A percentile compares a stretch with the other conserved stretches of the same genome.
These are phyloP conservation scores for Hyphopichia wangnamkhiaoensis DNA, from an alignment of 1,139 yeast genomes.

Conservation along the genomic window DNA sequence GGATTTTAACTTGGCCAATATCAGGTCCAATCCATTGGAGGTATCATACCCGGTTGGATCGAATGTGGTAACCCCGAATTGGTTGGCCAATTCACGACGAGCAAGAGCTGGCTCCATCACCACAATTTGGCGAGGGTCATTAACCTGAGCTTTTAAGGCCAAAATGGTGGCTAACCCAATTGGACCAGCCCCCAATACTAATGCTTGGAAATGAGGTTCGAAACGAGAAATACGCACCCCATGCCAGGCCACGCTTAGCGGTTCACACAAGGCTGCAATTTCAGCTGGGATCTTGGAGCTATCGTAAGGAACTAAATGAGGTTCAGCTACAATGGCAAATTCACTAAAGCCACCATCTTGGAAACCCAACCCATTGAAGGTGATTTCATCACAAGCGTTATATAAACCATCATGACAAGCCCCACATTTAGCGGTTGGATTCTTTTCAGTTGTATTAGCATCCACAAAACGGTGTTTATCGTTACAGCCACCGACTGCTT, in stretches of 20 bases:
- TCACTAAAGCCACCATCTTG: conserved; percentile 54
- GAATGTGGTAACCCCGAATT: conserved; percentile 48
- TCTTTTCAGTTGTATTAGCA: neutral
- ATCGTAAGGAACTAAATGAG: conserved; percentile 49
- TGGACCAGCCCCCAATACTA: conserved; percentile 63
- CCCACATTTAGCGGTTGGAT: conserved; percentile 27
- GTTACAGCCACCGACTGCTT: conserved; percentile 47
- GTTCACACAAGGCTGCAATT: conserved; percentile 58
- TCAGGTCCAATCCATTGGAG: conserved; percentile 20
- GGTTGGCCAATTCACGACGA: conserved; percentile 53
- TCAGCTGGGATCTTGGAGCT: conserved; percentile 46
- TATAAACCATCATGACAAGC: conserved; percentile 48
- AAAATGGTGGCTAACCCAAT: conserved; percentile 59
- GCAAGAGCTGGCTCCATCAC: conserved; percentile 61
- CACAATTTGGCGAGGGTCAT: conserved; percentile 52
- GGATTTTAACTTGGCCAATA: conserved; percentile 31
- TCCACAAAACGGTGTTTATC: conserved; percentile 20
- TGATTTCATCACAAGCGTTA: conserved; percentile 47
- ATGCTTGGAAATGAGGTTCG: conserved; percentile 38
- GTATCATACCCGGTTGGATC: conserved; percentile 35
- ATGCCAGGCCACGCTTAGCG: conserved; percentile 61
- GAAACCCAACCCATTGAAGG: conserved; percentile 49
- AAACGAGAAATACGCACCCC: conserved; percentile 50
- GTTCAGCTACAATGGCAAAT: conserved; percentile 47
- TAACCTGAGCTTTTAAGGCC: conserved; percentile 50